Base-by-base conservation (phyloP, 257 asterid genomes). In the Lycium barbarum region DNA sequence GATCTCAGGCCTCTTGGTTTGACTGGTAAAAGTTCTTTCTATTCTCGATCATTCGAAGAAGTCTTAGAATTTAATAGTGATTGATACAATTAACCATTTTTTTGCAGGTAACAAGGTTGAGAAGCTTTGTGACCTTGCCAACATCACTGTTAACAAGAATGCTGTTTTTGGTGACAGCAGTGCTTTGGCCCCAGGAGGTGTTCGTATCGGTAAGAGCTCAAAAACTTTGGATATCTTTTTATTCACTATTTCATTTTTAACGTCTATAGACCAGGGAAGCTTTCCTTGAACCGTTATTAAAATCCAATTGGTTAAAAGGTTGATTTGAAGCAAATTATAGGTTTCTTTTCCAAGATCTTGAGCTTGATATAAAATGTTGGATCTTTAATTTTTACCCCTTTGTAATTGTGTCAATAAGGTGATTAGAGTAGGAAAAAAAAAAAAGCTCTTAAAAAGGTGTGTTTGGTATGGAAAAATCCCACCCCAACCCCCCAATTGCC, bases 131-230 rank as follows among this genome's bases (percentile, higher is more conserved):
- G 99, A 96, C 87, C 91, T 95, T 58, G 92, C 96, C 95, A 92
- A 92, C 91, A 96, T 96, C 85, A 96, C 99, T 76, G 98, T 96
- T 15, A 96, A 96, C 94, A 96, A 96, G 92, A 96, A 96, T 85
- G 99, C 99, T 57, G 99, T 96, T 55, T 96, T 96, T 84, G 98
- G 99, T 70, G 99, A 96, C 93, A 96, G 99, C 93, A 96, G 99
- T 86, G 99, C 99, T 18, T 88, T 96, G 91, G 94, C 99, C 73
- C 99, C 99, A 73, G 99, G 99, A 87, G 99, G 99, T 15, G 99
- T 96, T 91, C 99, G 99, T 85, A 92, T 96, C 54, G 99, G 99
- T 95, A 92, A 90, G 93, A 79, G 65, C 63, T 43, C 4, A 26
- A 38, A 7, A 20, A 45, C 71, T 22, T 58, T 43, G 12, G 53